phyloP scores from a whole-genome alignment of 2,329 filamentous ascomycete species.

The Cladosporium oxysporum region DNA sequence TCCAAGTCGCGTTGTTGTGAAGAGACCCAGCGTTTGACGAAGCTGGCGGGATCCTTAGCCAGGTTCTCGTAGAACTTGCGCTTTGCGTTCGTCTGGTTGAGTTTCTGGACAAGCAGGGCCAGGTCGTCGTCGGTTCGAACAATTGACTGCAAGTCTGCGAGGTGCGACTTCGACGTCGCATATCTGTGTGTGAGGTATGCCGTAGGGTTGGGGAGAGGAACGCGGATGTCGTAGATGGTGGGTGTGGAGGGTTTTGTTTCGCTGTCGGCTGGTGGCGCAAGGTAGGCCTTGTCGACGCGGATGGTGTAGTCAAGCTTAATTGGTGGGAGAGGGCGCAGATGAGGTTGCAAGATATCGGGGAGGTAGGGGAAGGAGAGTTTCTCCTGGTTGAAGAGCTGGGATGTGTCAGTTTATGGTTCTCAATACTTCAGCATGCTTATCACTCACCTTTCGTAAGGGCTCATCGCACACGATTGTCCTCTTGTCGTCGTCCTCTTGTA shows the following conservation, averaged over 20 bases:
- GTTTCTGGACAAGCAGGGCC: slow-evolving; percentile 76
- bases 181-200: slow-evolving; percentile 62
- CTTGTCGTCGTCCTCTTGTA: slow-evolving; percentile 95
- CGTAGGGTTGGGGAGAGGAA: slow-evolving; percentile 81
- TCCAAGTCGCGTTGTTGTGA: slow-evolving; percentile 90
- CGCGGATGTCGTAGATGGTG: slow-evolving; percentile 85
- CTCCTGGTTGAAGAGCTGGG: slow-evolving; percentile 69
- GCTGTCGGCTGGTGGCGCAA: slow-evolving; percentile 60
- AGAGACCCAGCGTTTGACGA: slow-evolving; percentile 84
- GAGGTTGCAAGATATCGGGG: slow-evolving; percentile 68
- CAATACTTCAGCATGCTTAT: background rate
- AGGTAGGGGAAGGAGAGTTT: slow-evolving; percentile 83
- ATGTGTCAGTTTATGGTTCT: slow-evolving; percentile 17
- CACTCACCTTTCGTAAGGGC: slow-evolving; percentile 69
- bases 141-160: slow-evolving; percentile 74
- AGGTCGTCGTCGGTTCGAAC: slow-evolving; percentile 80
- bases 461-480: slow-evolving; percentile 89
- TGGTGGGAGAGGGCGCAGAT: slow-evolving; percentile 77
- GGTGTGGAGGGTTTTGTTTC: slow-evolving; percentile 63
- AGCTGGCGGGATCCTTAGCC: slow-evolving; percentile 77
- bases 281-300: slow-evolving; percentile 70
- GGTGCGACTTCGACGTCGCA: slow-evolving; percentile 46
- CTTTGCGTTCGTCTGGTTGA: slow-evolving; percentile 83
- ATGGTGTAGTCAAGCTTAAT: slow-evolving; percentile 89
- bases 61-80: slow-evolving; percentile 83